These are phyloP conservation scores for Backusella liffmaniae DNA, from an alignment of 192 early-diverging fungal genomes.

Conservation along the genomic window DNA sequence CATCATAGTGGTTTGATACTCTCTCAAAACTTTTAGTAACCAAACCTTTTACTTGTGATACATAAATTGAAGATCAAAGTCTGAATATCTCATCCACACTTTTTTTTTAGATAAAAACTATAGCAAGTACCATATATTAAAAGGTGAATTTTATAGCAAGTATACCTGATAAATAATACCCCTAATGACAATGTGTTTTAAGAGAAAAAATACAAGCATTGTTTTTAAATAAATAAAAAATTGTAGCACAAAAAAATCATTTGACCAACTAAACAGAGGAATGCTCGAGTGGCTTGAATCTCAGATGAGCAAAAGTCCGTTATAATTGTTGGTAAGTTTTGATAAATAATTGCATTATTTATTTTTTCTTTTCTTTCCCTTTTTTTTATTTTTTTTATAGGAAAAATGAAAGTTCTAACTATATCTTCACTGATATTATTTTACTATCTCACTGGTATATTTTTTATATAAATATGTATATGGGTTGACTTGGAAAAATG, in stretches of 20 bases:
- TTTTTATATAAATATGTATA: not conserved
- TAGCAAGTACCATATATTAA: no score
- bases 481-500: not conserved
- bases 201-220: not conserved
- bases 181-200: not conserved
- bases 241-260: not conserved
- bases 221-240: not conserved
- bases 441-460: conserved; percentile 11
- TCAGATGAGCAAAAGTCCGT: not conserved
- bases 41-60: no score
- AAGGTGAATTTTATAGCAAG: no score
- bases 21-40: no score
- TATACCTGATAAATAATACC: no score
- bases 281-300: not conserved
- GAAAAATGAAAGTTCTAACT: conserved; percentile 2
- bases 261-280: not conserved
- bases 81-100: no score
- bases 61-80: no score
- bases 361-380: not conserved
- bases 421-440: conserved; percentile 2
- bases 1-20: no score
- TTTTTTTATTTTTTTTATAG: not conserved
- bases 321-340: not conserved
- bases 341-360: not conserved
- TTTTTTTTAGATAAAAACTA: no score